A percentile compares a stretch with the other conserved stretches of the same genome.
phyloP scores from a whole-genome alignment of 345 rosid genomes.

The Murraya koenigii region DNA sequence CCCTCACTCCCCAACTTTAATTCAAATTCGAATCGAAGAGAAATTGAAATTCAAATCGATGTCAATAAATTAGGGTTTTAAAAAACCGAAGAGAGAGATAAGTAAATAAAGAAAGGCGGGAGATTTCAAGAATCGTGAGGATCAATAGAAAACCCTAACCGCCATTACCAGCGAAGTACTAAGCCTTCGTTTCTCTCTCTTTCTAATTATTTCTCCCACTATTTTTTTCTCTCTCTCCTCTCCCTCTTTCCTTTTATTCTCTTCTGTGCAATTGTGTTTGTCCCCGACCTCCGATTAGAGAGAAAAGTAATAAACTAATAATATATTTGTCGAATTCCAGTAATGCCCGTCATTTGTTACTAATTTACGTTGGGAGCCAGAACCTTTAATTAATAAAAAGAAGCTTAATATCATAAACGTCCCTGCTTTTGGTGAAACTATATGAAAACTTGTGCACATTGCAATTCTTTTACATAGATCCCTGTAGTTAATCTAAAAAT shows the following conservation, averaged over 20 bases:
- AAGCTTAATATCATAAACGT: not conserved
- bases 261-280: constrained; percentile 18
- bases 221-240: constrained; percentile 8
- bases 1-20: constrained; percentile 25
- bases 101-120: constrained; percentile 24
- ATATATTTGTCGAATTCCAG: not conserved
- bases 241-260: constrained; percentile 21
- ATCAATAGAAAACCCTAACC: constrained; percentile 59
- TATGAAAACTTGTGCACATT: not conserved
- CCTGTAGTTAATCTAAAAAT: too few relatives aligned
- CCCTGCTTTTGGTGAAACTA: not conserved
- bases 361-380: constrained; percentile 19
- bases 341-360: constrained; percentile 1
- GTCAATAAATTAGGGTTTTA: constrained; percentile 54
- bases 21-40: constrained; percentile 28
- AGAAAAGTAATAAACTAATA: constrained; percentile 8
- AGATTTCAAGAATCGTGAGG: constrained; percentile 17
- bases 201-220: constrained; percentile 16
- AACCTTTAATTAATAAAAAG: not conserved
- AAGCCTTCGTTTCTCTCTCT: constrained; percentile 34
- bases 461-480: not conserved
- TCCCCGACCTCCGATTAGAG: constrained; percentile 31
- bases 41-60: constrained; percentile 22
- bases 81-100: constrained; percentile 18
- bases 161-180: constrained; percentile 40